Evolutionary conservation across 2,329 filamentous ascomycete species (phyloP).

Genomic region (Epicoccum sorghinum): DNA sequence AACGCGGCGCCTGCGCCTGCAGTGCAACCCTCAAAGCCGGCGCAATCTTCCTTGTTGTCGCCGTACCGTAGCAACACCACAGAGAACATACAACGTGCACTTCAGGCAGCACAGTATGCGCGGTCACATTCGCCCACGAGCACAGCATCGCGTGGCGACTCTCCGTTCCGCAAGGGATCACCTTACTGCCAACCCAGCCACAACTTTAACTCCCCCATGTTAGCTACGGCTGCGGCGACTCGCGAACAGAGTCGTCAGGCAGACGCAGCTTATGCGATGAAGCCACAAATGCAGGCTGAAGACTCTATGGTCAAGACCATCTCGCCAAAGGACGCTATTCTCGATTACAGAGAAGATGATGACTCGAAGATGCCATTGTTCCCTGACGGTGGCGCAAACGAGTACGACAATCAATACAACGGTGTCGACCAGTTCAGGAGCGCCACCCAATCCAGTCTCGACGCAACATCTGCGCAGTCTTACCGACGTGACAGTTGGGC

Average conservation of each 20-base stretch:
- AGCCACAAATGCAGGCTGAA: conserved; percentile 49
- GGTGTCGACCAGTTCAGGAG: conserved; percentile 49
- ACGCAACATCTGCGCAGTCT: conserved; percentile 42
- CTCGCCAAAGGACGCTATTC: conserved; percentile 87
- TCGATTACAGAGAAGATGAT: conserved; percentile 82
- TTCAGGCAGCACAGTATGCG: conserved; percentile 79
- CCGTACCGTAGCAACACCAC: conserved; percentile 53
- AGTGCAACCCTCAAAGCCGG: conserved; percentile 54
- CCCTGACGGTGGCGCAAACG: conserved; percentile 62
- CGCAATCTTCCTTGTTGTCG: conserved; percentile 56
- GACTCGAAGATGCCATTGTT: conserved; percentile 76
- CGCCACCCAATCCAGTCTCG: conserved; percentile 45
- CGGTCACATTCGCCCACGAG: conserved; percentile 63
- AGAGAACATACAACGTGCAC: conserved; percentile 71
- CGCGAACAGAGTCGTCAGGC: conserved; percentile 68
- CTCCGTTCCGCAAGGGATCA: conserved; percentile 77
- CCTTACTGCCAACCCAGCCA: conserved; percentile 54
- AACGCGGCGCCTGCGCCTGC: conserved; percentile 62
- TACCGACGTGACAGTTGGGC: conserved; percentile 45
- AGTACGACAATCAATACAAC: conserved; percentile 56
- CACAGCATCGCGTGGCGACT: conserved; percentile 67
- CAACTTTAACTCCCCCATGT: conserved; percentile 49
- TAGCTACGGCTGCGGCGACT: conserved; percentile 64
- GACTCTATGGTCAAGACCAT: conserved; percentile 74
- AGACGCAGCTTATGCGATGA: conserved; percentile 57